A percentile compares a stretch with the other conserved stretches of the same genome.
Evolutionary conservation across 2,329 filamentous ascomycete genomes (phyloP).

Genomic region (Fonsecaea multimorphosa): DNA sequence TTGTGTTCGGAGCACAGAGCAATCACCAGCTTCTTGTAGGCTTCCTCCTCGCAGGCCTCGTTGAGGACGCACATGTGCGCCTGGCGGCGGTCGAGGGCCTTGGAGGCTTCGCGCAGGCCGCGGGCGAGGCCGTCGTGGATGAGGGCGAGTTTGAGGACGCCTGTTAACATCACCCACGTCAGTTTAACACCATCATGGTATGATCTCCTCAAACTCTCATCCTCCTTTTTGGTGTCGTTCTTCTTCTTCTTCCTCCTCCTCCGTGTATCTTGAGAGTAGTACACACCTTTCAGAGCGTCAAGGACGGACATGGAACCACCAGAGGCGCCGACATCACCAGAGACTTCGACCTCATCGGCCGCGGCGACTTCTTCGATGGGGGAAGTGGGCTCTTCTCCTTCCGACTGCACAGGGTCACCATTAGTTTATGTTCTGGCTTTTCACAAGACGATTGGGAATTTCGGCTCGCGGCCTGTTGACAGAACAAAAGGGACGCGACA

Average conservation of each 20-base stretch:
- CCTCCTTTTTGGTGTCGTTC: background rate
- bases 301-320: constrained; percentile 86
- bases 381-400: constrained; percentile 99
- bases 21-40: constrained; percentile 99
- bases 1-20: constrained; percentile 99
- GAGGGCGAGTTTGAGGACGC: constrained; percentile 95
- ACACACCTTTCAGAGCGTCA: constrained; percentile 84
- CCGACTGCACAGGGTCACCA: constrained; percentile 79
- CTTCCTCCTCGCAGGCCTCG: constrained; percentile 99
- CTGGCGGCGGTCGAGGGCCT: constrained; percentile 97
- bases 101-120: constrained; percentile 96
- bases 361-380: constrained; percentile 63
- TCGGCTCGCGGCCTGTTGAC: too few species aligned
- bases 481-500: too few species aligned
- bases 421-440: background rate
- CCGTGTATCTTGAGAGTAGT: background rate
- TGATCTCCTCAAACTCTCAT: background rate
- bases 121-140: constrained; percentile 99
- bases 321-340: constrained; percentile 83
- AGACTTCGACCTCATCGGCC: constrained; percentile 92
- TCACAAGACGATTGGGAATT: background rate
- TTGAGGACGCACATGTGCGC: constrained; percentile 99
- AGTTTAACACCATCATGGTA: background rate
- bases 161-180: too few species aligned
- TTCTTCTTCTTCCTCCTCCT: background rate